phyloP scores from a whole-genome alignment of 2,329 filamentous ascomycete genomes.

The Tolypocladium tropicale region DNA sequence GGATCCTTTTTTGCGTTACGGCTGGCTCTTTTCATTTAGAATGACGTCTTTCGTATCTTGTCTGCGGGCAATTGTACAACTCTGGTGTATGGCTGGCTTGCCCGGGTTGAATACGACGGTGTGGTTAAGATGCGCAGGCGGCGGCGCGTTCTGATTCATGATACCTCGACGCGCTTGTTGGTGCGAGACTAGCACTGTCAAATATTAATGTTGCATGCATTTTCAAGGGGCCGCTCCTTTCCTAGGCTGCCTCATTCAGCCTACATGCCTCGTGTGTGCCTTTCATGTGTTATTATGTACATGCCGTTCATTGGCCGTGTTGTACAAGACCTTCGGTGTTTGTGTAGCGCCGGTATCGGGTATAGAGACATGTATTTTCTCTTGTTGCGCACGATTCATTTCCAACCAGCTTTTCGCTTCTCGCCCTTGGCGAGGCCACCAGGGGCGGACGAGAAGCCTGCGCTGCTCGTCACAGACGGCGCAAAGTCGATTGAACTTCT shows the following conservation, averaged over 20 bases:
- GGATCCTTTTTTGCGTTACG: not conserved
- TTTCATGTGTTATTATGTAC: no score
- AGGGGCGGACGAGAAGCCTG: slow-evolving; percentile 9
- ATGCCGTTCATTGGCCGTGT: no score
- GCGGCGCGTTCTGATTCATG: slow-evolving; percentile 17
- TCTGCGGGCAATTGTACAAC: not conserved
- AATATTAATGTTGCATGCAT: slow-evolving; percentile 9
- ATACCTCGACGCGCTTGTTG: slow-evolving; percentile 18
- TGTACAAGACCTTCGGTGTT: not conserved
- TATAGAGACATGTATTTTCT: not conserved
- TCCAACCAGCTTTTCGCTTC: slow-evolving; percentile 25
- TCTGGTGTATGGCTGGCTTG: not conserved
- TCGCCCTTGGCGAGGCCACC: slow-evolving; percentile 16
- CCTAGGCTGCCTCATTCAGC: not conserved
- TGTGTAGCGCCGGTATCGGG: not conserved
- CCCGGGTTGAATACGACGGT: not conserved
- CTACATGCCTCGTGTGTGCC: not conserved
- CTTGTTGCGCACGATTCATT: slow-evolving; percentile 4
- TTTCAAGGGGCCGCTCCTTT: not conserved
- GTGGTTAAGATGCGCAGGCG: slow-evolving; percentile 3
- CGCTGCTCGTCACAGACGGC: slow-evolving; percentile 12
- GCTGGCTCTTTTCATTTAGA: not conserved
- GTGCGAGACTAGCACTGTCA: slow-evolving; percentile 6
- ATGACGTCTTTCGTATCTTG: not conserved
- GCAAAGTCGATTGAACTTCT: slow-evolving; percentile 41